Evolutionary conservation across 176 grass and related monocot genomes (phyloP), one percentile per base, ranked within the genome.

Genomic region (Zizania latifolia): DNA sequence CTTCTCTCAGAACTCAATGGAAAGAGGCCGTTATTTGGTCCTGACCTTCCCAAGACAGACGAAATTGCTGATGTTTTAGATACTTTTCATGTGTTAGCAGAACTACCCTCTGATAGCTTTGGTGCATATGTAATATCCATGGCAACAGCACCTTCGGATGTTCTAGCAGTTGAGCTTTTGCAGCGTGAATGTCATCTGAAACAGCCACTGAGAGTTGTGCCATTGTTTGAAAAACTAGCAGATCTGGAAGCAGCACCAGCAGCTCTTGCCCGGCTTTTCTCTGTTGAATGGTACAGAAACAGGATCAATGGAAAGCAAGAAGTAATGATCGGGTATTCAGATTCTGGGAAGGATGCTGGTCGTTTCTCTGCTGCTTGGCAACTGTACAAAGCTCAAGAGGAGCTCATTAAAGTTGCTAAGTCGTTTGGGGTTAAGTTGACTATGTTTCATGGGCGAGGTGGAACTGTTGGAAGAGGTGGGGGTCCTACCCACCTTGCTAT

Each of bases 251-350:
- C 80, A 35, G 90, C 94, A 28, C 94, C 94, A 8, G 88, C 94
- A 74, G 90, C 94, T 57, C 62, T 97, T 57, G 83, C 90, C 3
- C 72, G 74, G 14, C 86, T 97, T 23, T 97, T 97, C 70, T 97
- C 94, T 1, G 58, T 91, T 68, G 88, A 89, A 10, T 97, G 94
- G 94, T 97, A 97, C 73, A 97, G 69, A 77, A 91, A 87, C 61
- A 88, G 94, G 70, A 97, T 93, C 68, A 73, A 79, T 34, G 94
- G 90, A 44, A 97, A 93, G 37, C 94, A 97, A 29, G 94, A 97
- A 82, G 94, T 97, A 44, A 97, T 97, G 94, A 97, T 97, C 26
- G 94, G 90, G 21, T 93, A 97, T 84, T 97, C 94, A 23, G 94
- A 97, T 82, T 97, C 94, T 66, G 94, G 90, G 44, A 97, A 97